Base-by-base conservation (phyloP, 345 rosid species). In the Angophora floribunda region DNA sequence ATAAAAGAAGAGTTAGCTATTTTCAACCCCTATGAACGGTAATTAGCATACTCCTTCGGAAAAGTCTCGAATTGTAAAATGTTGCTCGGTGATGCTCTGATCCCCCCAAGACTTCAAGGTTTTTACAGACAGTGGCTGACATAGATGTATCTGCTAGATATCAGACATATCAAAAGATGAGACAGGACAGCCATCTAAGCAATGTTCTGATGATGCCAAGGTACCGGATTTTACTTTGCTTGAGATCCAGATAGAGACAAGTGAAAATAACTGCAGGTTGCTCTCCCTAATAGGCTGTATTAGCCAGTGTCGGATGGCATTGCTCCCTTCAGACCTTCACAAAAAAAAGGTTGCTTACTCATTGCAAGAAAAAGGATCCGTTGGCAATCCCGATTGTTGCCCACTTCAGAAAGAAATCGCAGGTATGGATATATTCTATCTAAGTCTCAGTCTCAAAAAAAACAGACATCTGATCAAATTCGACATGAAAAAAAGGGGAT, bases 211-310 rank as follows among this genome's bases (percentile, higher is more conserved):
- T 79, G 36, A 84, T 50, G 63, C 41, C 51, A 85, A 87, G 13
- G 22, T 41, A n/a, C 61, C 50, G 55, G 86, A 26, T 79, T 93
- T 86, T 63, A 95, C 98, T 93, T 96, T 96, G 91, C 94, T 95
- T 17, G 98, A 94, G 90, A 95, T 90, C 98, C 98, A 96, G 26
- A 95, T 53, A 44, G 97, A 92, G 91, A 94, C 79, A 24, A 96
- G 96, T 10, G 91, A 93, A 92, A 95, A 96, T 26, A 96, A 87
- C 92, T 95, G 97, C 91, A 96, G 86, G 92, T 93, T 96, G 94
- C 98, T 92, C 90, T 95, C 96, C 57, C 88, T 94, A 59, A 92
- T 21, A 21, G 97, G 95, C 86, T 90, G 91, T 93, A 96, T 79
- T 82, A 97, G 93, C 99, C 97, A 95, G 88, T 93, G 94, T 32